Conservation (phyloP, 2,329 filamentous ascomycete genomes). For the Colletotrichum higginsianum region DNA sequence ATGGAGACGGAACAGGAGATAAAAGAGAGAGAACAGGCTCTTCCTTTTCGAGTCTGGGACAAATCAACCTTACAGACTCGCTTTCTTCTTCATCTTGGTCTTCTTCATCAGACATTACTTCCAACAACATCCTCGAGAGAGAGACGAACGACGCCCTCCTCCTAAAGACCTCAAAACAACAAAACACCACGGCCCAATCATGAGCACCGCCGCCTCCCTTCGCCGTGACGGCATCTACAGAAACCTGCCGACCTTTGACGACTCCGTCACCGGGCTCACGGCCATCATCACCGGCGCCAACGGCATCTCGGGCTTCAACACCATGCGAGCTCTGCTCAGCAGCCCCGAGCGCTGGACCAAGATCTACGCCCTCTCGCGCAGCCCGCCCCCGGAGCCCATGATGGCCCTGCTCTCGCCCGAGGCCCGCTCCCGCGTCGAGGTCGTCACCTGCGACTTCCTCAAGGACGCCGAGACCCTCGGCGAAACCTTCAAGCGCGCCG, state of each 20-base stretch:
- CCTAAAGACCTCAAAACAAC: no score
- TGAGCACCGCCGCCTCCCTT: constrained; percentile 11
- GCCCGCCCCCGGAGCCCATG: background rate
- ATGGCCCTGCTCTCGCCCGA: constrained; percentile 15
- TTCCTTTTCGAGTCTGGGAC: no score
- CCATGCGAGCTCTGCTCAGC: constrained; percentile 20
- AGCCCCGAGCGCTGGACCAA: constrained; percentile 25
- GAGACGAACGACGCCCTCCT: no score
- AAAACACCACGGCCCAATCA: background rate
- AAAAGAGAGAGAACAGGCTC: no score
- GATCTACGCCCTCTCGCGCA: constrained; percentile 23
- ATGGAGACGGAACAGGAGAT: no score
- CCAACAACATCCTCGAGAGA: no score
- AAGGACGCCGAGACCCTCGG: background rate
- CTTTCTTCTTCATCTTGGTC: no score
- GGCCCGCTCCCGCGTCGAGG: constrained; percentile 9
- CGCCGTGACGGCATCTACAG: constrained; percentile 6
- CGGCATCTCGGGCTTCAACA: constrained; percentile 31
- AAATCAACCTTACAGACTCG: no score
- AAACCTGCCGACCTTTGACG: constrained; percentile 12
- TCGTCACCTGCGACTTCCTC: constrained; percentile 27
- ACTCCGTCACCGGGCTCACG: background rate
- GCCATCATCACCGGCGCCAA: constrained; percentile 33
- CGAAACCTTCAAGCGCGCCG: constrained; percentile 3
- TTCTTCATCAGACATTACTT: no score